Conservation (phyloP, 352 stramenopile species). For the Phytopythium sindhum region DNA sequence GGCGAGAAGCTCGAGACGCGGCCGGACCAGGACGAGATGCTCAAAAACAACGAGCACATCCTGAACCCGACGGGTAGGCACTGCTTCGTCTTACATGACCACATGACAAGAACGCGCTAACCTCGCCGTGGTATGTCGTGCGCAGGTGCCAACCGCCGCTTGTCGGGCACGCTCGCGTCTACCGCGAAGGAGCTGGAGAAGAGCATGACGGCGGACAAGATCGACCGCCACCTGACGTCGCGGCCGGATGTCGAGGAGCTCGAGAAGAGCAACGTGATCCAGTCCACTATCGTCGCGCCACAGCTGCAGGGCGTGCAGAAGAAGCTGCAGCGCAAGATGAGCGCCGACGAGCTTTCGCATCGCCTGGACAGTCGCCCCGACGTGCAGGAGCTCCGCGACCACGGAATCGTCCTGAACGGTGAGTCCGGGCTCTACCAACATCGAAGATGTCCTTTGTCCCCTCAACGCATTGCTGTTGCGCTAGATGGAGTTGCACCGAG, state of each 20-base stretch:
- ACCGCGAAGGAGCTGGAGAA: conserved; percentile 48
- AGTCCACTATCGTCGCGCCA: conserved; percentile 46
- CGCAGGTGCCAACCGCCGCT: conserved; percentile 26
- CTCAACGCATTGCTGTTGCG: not conserved
- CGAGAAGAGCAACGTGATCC: conserved; percentile 53
- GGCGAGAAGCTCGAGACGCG: conserved; percentile 45
- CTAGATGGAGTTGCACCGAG: conserved; percentile 63
- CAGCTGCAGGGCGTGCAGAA: conserved; percentile 71
- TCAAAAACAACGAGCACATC: conserved; percentile 45
- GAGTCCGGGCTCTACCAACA: not conserved
- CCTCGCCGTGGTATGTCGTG: not conserved
- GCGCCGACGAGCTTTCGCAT: conserved; percentile 67
- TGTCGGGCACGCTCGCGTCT: conserved; percentile 38
- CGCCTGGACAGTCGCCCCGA: conserved; percentile 65
- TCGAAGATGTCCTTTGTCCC: not conserved
- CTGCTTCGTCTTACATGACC: not conserved
- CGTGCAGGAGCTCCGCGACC: conserved; percentile 70
- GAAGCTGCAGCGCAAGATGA: conserved; percentile 71
- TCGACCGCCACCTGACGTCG: conserved; percentile 56
- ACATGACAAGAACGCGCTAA: not conserved
- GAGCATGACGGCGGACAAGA: conserved; percentile 56
- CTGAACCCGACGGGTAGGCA: conserved; percentile 35
- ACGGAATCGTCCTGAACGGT: conserved; percentile 61
- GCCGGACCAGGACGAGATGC: conserved; percentile 46
- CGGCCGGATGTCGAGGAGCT: conserved; percentile 58